Base-by-base conservation (phyloP, 2,329 filamentous ascomycete genomes). In the Sporothrix dimorphospora region DNA sequence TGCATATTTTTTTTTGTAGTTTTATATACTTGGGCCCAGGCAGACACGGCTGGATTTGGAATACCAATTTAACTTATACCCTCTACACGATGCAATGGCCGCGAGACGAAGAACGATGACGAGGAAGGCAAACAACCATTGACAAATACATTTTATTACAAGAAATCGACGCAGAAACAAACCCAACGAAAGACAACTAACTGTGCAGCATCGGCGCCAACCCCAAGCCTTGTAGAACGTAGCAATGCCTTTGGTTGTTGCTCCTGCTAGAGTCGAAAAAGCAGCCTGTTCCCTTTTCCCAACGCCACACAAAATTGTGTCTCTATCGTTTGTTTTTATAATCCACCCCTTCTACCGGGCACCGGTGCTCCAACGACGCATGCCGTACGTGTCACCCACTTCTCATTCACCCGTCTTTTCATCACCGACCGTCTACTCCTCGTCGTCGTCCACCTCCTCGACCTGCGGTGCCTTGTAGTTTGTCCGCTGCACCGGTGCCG, bases 381-480 rank as follows among this genome's bases (percentile, higher is more conserved):
- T 38, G 55, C 27, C 16, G 6, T n/a, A 8, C 55, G 16, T 11
- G 14, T 5, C 30, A 19, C 21, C 6, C 19, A n/a, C 19, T 7
- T 7, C 7, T n/a, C 9, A 21, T n/a, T 40, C 19, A 1, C 9
- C 55, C 2, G 2, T 40, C 7, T 1, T 69, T 9, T 21, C 21
- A 7, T 24, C 19, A 7, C 7, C 42, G 42, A 30, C 16, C 16
- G 9, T 30, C 69, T 71, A 49, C 38, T 70, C 70, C 47, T 77
- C 77, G 74, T 81, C 79, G 69, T 81, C 80, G 24, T 79, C 80
- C 42, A 81, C 74, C 74, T 82, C 80, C 73, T 82, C 80, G 59
- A 82, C 79, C 47, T 77, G 75, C 5, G 80, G 78, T 7, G 86
- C 83, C 40, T 82, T 81, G 70, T 88, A 89, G 63, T 82, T 81